Conservation (phyloP, 2,329 filamentous ascomycete genomes). For the Allantophomopsis lycopodina region DNA sequence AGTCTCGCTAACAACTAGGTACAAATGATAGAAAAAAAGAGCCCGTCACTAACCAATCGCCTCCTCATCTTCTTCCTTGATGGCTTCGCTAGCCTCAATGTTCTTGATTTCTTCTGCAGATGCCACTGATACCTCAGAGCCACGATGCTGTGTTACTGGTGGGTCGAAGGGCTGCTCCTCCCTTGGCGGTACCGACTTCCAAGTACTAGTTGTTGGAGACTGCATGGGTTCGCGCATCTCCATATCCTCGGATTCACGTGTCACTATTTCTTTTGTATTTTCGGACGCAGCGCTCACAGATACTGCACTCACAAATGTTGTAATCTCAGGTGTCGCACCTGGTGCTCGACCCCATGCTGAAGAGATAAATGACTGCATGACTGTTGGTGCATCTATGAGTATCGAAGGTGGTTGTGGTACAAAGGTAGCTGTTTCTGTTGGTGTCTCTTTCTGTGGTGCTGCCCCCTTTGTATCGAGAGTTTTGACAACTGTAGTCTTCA, state of each 20-base stretch:
- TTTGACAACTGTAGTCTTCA: slow-evolving; percentile 24
- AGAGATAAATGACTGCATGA: slow-evolving; percentile 14
- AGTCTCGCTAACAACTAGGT: no score
- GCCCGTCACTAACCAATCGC: neutral
- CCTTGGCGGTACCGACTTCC: slow-evolving; percentile 8
- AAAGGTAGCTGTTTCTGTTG: slow-evolving; percentile 6
- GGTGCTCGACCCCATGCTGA: slow-evolving; percentile 2
- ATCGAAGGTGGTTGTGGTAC: neutral
- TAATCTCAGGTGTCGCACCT: neutral
- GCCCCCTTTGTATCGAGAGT: neutral
- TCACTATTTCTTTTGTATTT: no score
- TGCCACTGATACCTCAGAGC: slow-evolving; percentile 7
- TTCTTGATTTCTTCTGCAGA: slow-evolving; percentile 14
- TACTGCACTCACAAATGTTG: neutral
- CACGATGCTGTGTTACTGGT: slow-evolving; percentile 10
- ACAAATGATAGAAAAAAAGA: no score
- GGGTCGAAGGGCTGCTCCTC: slow-evolving; percentile 2
- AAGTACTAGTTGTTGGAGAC: slow-evolving; percentile 13
- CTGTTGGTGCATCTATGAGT: slow-evolving; percentile 1
- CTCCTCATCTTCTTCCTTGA: slow-evolving; percentile 11
- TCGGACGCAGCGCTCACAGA: neutral
- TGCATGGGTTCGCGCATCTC: slow-evolving; percentile 1
- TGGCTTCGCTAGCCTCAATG: slow-evolving; percentile 13
- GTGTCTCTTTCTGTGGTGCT: slow-evolving; percentile 8
- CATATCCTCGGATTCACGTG: neutral